Evolutionary conservation across 1,139 yeast genomes (phyloP).

Genomic region (Oligophagozyma castellii): DNA sequence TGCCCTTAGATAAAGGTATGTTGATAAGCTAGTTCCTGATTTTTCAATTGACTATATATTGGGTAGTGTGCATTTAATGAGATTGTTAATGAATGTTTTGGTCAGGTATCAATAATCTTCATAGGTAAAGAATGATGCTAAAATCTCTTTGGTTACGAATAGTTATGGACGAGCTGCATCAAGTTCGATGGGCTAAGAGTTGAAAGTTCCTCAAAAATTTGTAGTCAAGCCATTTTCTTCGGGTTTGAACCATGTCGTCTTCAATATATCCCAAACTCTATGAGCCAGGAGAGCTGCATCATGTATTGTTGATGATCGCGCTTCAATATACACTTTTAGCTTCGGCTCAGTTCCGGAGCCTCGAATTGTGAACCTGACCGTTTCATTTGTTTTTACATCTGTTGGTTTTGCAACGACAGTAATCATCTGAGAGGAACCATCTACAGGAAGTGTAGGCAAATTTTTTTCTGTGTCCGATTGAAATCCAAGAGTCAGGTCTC

Average conservation of each 20-base stretch:
- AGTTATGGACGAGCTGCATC: no score
- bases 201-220: constrained; percentile 2
- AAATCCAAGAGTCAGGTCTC: constrained; percentile 75
- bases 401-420: constrained; percentile 34
- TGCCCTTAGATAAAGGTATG: no score
- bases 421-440: constrained; percentile 72
- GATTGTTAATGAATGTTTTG: no score
- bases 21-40: no score
- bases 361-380: constrained; percentile 66
- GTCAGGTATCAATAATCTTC: no score
- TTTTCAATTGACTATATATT: no score
- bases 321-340: constrained; percentile 82
- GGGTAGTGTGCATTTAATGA: no score
- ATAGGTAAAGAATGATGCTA: no score
- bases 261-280: constrained; percentile 54
- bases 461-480: constrained; percentile 53
- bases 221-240: constrained; percentile 24
- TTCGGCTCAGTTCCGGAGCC: constrained; percentile 98
- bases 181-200: no score
- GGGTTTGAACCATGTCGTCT: constrained; percentile 48
- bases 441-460: constrained; percentile 55
- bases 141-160: no score
- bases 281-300: constrained; percentile 40
- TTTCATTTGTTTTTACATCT: constrained; percentile 14
- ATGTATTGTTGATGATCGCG: constrained; percentile 34